Base-by-base conservation (phyloP, 2,329 filamentous ascomycete genomes). In the Verticillium alfalfae region DNA sequence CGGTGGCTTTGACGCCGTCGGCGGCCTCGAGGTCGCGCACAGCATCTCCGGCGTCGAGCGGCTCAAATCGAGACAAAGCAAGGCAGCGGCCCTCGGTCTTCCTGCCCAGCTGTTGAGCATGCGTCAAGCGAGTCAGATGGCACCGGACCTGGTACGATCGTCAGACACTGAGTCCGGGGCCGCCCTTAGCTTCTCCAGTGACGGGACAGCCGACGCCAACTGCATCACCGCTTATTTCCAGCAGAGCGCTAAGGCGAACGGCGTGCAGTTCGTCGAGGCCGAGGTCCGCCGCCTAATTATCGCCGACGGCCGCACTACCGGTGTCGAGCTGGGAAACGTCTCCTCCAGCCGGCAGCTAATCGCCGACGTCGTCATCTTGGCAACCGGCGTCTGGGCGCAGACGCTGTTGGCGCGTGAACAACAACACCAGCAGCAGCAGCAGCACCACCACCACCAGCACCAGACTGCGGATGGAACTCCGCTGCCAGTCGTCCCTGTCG, bases 341-440 rank as follows among this genome's bases (percentile, higher is more conserved):
- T 8, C 31, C 26, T 37, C 36, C 34, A 16, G 9, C 12, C 22
- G 31, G 13, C 60, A 56, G 13, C 45, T 62, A 5, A 22, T 34
- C 13, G 60, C 60, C 49, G 18, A 56, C 31, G 36, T 56, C 13
- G 49, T 62, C 57, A 52, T 59, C 38, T 26, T 62, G 45, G 36
- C 60, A 15, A 62, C 60, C 9, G 60, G 60, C 2, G 60, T 62
- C 26, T 62, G 60, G 60, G 60, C 52, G 16, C 60, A 49, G 26
- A 34, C 58, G 8, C 15, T 62, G 18, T 52, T 34, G 26, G 12
- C 39, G 6, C 34, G 37, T 31, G 16, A 52, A 18, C n/a, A 31
- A 31, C 26, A 31, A 31, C 26, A 31, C 26, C 26, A 31, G 2
- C 26, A 31, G 1, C 26, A 26, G 26, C 26, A 31, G 5, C 26